Percentiles rank a stretch among this genome's conserved stretches.
These are phyloP conservation scores for Candida gigantensis DNA, from an alignment of 1,139 yeast species.

Conservation along the genomic window DNA sequence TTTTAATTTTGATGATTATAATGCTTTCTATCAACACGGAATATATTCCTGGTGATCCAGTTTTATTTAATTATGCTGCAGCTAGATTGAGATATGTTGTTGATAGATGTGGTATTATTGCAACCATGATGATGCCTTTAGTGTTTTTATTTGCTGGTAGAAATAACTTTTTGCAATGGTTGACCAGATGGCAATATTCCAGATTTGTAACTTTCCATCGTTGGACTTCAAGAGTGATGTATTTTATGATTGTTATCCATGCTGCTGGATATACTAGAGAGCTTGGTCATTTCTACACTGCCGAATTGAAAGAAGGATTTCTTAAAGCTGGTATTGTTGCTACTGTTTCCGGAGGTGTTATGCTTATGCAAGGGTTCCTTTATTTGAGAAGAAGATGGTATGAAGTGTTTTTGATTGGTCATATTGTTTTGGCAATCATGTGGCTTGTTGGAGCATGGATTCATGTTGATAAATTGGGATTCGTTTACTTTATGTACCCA, in stretches of 20 bases:
- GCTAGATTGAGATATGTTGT: constrained; percentile 30
- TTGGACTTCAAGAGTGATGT: constrained; percentile 37
- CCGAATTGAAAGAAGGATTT: constrained; percentile 6
- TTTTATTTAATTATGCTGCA: constrained; percentile 17
- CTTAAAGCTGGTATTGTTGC: constrained; percentile 31
- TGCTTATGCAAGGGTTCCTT: constrained; percentile 40
- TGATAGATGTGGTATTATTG: constrained; percentile 35
- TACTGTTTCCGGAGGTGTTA: constrained; percentile 33
- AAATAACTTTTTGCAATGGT: constrained; percentile 43
- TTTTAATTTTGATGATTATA: constrained; percentile 46
- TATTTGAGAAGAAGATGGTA: constrained; percentile 44
- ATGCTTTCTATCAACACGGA: constrained; percentile 27
- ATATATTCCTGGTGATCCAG: constrained; percentile 25
- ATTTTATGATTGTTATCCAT: constrained; percentile 31
- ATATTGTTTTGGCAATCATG: constrained; percentile 42
- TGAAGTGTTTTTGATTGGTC: constrained; percentile 43
- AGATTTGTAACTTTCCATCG: constrained; percentile 41
- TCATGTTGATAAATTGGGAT: constrained; percentile 44
- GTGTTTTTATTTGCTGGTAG: constrained; percentile 46
- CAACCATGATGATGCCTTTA: constrained; percentile 33
- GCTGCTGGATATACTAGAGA: constrained; percentile 38
- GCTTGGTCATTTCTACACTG: constrained; percentile 6
- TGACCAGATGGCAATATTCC: constrained; percentile 40
- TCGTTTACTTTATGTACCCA: constrained; percentile 39
- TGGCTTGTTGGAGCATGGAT: constrained; percentile 45